Evolutionary conservation across 345 rosid species (phyloP).

Genomic region (Populus euphratica): DNA sequence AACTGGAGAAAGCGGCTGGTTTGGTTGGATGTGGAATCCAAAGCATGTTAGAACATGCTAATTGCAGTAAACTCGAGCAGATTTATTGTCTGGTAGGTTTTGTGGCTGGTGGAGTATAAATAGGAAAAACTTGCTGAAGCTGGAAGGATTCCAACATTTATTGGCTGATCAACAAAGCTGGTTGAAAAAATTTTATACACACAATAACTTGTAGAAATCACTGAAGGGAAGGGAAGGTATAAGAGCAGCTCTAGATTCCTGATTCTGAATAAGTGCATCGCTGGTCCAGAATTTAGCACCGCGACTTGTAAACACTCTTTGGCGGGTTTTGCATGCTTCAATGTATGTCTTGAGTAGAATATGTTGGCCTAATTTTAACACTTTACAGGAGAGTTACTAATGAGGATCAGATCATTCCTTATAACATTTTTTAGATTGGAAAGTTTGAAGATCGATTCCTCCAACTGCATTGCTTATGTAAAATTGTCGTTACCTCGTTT

Average conservation of each 20-base stretch:
- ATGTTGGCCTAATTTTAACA: neutral
- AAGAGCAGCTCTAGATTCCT: neutral
- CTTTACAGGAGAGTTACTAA: too few relatives aligned
- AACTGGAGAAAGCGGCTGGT: constrained; percentile 42
- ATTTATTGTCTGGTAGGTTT: neutral
- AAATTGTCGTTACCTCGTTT: too few relatives aligned
- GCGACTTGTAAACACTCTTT: neutral
- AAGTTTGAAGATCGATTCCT: too few relatives aligned
- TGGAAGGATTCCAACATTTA: neutral
- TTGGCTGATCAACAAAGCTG: neutral
- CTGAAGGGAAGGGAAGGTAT: neutral
- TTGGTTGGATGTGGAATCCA: constrained; percentile 41
- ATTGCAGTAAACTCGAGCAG: constrained; percentile 3
- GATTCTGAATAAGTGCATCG: neutral
- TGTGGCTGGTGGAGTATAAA: neutral
- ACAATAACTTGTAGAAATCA: neutral
- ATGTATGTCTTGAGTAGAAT: too few relatives aligned
- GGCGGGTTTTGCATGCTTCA: neutral
- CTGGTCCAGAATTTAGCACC: neutral
- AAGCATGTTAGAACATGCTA: constrained; percentile 45
- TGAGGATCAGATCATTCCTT: too few relatives aligned
- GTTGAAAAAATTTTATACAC: neutral
- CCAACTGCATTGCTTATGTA: too few relatives aligned
- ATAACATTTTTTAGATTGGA: too few relatives aligned
- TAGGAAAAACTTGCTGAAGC: neutral